Conservation (phyloP, 345 rosid genomes). For the Gossypium bickii region DNA sequence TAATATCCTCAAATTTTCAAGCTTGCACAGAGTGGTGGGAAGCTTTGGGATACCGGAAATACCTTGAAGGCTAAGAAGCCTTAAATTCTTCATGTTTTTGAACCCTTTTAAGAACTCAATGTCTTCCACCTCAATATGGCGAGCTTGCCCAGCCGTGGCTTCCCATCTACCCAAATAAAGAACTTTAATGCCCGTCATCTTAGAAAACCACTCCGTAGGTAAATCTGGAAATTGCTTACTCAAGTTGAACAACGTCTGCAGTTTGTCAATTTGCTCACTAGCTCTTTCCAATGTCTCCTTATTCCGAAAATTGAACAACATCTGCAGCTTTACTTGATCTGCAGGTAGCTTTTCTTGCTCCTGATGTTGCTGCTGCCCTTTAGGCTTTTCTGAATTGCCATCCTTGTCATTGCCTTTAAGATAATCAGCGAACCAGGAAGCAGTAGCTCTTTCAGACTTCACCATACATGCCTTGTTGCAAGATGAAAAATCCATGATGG, state of each 20-base stretch:
- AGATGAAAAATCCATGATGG: background rate
- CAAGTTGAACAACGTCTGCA: constrained; percentile 28
- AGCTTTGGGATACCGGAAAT: constrained; percentile 32
- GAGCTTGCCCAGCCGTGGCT: constrained; percentile 9
- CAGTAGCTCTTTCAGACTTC: constrained; percentile 5
- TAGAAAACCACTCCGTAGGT: constrained; percentile 20
- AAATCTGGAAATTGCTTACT: constrained; percentile 25
- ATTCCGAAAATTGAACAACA: constrained; percentile 5
- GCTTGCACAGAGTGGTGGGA: constrained; percentile 19
- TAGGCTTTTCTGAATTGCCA: background rate
- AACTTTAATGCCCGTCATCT: constrained; percentile 22
- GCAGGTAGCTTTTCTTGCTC: background rate
- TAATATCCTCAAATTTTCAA: constrained; percentile 27
- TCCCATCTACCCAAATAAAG: constrained; percentile 42
- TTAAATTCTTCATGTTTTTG: constrained; percentile 19
- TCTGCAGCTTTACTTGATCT: background rate
- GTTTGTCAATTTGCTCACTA: background rate
- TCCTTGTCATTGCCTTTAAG: background rate
- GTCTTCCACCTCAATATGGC: constrained; percentile 38
- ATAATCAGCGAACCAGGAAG: background rate
- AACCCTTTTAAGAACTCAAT: constrained; percentile 25
- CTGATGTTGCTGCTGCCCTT: background rate
- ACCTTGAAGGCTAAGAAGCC: constrained; percentile 40
- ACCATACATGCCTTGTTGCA: constrained; percentile 44
- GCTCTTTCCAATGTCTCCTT: background rate